Evolutionary conservation across 2,329 filamentous ascomycete species (phyloP).

Genomic region (Stachybotrys elegans): DNA sequence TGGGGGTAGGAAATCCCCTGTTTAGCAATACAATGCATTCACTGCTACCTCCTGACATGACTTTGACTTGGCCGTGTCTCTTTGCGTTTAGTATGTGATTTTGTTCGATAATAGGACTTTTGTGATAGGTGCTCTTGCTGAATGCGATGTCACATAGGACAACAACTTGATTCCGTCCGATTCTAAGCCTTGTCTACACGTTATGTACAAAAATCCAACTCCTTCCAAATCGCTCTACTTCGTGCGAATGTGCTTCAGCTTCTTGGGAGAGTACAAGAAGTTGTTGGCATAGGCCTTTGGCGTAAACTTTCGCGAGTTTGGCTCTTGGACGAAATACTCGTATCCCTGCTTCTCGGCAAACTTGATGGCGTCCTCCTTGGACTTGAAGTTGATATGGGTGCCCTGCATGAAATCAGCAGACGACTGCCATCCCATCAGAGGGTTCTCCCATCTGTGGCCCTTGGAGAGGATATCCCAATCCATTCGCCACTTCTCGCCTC

Average conservation of each 20-base stretch:
- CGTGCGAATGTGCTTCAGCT: constrained; percentile 81
- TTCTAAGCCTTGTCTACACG: constrained; percentile 5
- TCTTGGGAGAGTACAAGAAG: constrained; percentile 78
- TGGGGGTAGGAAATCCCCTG: too few relatives aligned
- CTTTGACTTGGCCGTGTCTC: too few relatives aligned
- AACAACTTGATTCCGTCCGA: too few relatives aligned
- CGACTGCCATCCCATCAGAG: constrained; percentile 97
- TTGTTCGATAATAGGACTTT: too few relatives aligned
- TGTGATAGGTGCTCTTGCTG: too few relatives aligned
- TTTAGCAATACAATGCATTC: too few relatives aligned
- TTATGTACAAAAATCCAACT: constrained; percentile 21
- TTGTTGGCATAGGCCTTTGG: constrained; percentile 96
- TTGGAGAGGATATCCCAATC: constrained; percentile 94
- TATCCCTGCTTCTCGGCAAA: constrained; percentile 99
- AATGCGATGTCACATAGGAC: too few relatives aligned
- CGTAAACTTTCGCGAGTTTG: constrained; percentile 77
- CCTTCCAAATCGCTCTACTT: constrained; percentile 51
- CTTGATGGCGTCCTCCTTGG: constrained; percentile 87
- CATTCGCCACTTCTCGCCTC: constrained; percentile 86
- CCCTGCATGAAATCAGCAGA: constrained; percentile 94
- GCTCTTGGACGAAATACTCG: constrained; percentile 98
- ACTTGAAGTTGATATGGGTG: constrained; percentile 82
- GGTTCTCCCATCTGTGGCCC: constrained; percentile 97
- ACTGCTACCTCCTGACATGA: too few relatives aligned
- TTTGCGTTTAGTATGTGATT: too few relatives aligned